Conservation (phyloP, 2,329 filamentous ascomycete species). For the Albifimbria verrucaria region DNA sequence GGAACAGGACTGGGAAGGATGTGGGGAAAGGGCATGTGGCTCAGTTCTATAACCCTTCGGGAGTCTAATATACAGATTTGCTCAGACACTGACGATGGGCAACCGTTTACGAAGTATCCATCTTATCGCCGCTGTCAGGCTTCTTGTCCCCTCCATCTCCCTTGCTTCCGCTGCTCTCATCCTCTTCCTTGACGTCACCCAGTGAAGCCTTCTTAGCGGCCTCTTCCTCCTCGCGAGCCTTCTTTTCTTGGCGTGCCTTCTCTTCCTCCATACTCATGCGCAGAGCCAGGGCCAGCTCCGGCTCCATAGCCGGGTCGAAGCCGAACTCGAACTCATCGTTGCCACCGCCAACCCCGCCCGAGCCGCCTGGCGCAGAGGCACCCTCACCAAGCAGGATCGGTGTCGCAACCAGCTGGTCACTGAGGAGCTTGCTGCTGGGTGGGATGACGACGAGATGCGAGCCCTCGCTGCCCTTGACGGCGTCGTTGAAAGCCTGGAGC, state of each 20-base stretch:
- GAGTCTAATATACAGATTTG: slow-evolving; percentile 29
- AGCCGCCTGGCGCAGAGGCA: slow-evolving; percentile 52
- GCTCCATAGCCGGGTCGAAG: slow-evolving; percentile 87
- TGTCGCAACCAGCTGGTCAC: slow-evolving; percentile 84
- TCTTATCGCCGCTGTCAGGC: slow-evolving; percentile 64
- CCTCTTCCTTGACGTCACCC: slow-evolving; percentile 79
- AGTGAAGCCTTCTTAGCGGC: slow-evolving; percentile 71
- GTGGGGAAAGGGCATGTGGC: background rate
- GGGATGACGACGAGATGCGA: slow-evolving; percentile 89
- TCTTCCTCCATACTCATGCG: slow-evolving; percentile 99
- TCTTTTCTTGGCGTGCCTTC: slow-evolving; percentile 87
- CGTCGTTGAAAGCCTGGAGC: slow-evolving; percentile 88
- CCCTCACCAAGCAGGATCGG: slow-evolving; percentile 86
- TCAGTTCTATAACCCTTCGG: slow-evolving; percentile 20
- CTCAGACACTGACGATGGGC: slow-evolving; percentile 29
- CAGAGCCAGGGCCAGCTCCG: slow-evolving; percentile 88
- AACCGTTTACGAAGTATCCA: slow-evolving; percentile 71
- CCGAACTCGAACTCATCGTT: slow-evolving; percentile 70
- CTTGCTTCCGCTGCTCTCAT: slow-evolving; percentile 46
- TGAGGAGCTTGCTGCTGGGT: slow-evolving; percentile 86
- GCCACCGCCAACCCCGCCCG: slow-evolving; percentile 56
- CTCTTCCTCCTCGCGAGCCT: slow-evolving; percentile 71
- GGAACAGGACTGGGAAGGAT: background rate
- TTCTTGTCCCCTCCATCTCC: slow-evolving; percentile 46
- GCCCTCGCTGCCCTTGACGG: slow-evolving; percentile 86